Percentiles rank a stretch among this genome's conserved stretches.
Conservation (phyloP, 2,329 filamentous ascomycete species). For the Cladosporium sp. region DNA sequence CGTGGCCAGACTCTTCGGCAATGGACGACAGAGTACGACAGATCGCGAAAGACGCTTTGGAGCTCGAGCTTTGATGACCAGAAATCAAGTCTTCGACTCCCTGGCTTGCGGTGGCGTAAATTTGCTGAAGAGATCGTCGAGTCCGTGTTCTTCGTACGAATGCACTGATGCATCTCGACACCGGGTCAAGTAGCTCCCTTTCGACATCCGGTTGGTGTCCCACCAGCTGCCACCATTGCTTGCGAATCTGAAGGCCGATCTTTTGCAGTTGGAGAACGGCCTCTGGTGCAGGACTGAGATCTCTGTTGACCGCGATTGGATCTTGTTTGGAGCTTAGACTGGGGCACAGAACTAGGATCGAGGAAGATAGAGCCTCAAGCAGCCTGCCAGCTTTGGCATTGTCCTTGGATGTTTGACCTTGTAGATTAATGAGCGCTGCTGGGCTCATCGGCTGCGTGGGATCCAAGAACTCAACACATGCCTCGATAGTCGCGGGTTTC, state of each 20-base stretch:
- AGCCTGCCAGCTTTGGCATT: slow-evolving; percentile 58
- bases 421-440: slow-evolving; percentile 50
- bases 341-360: slow-evolving; percentile 62
- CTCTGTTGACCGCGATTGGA: slow-evolving; percentile 48
- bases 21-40: slow-evolving; percentile 17
- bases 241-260: slow-evolving; percentile 57
- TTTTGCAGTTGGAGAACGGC: slow-evolving; percentile 60
- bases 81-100: neutral
- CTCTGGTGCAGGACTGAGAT: slow-evolving; percentile 54
- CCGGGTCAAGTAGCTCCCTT: slow-evolving; percentile 50
- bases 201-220: slow-evolving; percentile 57
- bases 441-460: slow-evolving; percentile 54
- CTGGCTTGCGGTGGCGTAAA: neutral
- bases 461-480: slow-evolving; percentile 53
- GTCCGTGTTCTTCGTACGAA: slow-evolving; percentile 37
- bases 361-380: slow-evolving; percentile 62
- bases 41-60: slow-evolving; percentile 10
- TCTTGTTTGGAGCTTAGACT: slow-evolving; percentile 64
- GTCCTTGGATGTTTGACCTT: slow-evolving; percentile 45
- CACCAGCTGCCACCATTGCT: slow-evolving; percentile 63
- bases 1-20: slow-evolving; percentile 16
- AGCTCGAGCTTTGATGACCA: neutral
- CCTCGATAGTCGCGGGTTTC: slow-evolving; percentile 57
- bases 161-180: slow-evolving; percentile 52
- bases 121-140: neutral